Conservation (phyloP, 1,284 basidiomycete genomes). For the Ceratobasidium sp. region DNA sequence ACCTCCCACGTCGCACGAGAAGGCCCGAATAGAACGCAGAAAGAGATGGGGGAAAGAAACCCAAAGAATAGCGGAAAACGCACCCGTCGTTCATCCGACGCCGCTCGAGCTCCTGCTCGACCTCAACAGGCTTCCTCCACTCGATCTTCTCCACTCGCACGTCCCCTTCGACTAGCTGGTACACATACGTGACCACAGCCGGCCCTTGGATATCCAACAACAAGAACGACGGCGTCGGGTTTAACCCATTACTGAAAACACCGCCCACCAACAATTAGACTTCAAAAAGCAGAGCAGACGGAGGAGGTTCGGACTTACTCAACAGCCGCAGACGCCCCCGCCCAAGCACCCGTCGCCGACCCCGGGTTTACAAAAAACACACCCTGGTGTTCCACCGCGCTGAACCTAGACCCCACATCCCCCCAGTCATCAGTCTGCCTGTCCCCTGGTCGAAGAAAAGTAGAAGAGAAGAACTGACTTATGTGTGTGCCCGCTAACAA, state of each 20-base stretch:
- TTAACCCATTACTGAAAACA: slow-evolving; percentile 49
- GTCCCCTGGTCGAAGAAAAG: neutral
- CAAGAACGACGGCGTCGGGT: slow-evolving; percentile 84
- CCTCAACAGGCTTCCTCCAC: slow-evolving; percentile 46
- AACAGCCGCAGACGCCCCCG: slow-evolving; percentile 75
- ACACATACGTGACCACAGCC: slow-evolving; percentile 95
- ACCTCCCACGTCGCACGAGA: slow-evolving; percentile 17
- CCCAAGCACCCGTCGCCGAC: slow-evolving; percentile 95
- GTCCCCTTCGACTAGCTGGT: slow-evolving; percentile 92
- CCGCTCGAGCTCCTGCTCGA: slow-evolving; percentile 34
- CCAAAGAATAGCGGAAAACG: neutral
- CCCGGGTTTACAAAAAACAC: slow-evolving; percentile 98
- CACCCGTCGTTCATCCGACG: slow-evolving; percentile 41
- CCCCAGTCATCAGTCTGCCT: too few species aligned
- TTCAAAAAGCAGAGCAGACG: slow-evolving; percentile 50
- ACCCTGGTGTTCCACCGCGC: slow-evolving; percentile 90
- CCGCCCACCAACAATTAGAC: too few species aligned
- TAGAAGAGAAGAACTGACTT: slow-evolving; percentile 64
- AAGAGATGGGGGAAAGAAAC: neutral
- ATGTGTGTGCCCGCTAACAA: slow-evolving; percentile 94
- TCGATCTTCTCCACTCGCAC: slow-evolving; percentile 85
- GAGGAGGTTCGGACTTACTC: slow-evolving; percentile 12
- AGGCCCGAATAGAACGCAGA: slow-evolving; percentile 3
- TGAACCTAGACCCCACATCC: slow-evolving; percentile 71
- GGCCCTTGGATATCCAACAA: slow-evolving; percentile 95